Conservation (phyloP, 495 filamentous ascomycete species). For the Xylaria scruposa region DNA sequence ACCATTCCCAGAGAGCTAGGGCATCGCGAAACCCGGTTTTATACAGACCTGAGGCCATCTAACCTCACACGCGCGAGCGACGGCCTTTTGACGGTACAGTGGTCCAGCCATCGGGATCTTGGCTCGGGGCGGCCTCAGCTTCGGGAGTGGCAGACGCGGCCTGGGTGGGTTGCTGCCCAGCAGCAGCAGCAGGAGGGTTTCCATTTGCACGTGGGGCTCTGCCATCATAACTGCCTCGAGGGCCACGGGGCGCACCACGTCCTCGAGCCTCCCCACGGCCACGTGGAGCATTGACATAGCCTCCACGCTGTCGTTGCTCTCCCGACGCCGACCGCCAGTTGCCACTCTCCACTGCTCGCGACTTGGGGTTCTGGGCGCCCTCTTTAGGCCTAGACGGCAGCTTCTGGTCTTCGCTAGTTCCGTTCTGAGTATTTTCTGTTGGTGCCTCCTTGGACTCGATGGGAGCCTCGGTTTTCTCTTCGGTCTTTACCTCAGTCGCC, state of each 20-base stretch:
- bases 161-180: constrained; percentile 40
- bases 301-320: constrained; percentile 51
- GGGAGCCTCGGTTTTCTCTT: constrained; percentile 34
- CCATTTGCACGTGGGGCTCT: constrained; percentile 56
- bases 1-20: not conserved
- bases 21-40: constrained; percentile 35
- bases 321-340: constrained; percentile 58
- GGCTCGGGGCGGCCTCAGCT: constrained; percentile 35
- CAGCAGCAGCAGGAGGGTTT: constrained; percentile 37
- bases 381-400: constrained; percentile 37
- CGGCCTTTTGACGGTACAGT: constrained; percentile 66
- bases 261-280: constrained; percentile 45
- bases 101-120: constrained; percentile 80
- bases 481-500: constrained; percentile 27
- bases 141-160: constrained; percentile 37
- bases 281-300: constrained; percentile 41
- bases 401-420: constrained; percentile 43
- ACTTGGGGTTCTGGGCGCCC: constrained; percentile 37
- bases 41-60: constrained; percentile 32
- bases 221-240: constrained; percentile 46
- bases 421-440: constrained; percentile 33
- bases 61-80: constrained; percentile 44
- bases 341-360: constrained; percentile 54
- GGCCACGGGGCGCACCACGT: constrained; percentile 53
- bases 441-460: constrained; percentile 35